phyloP scores from a whole-genome alignment of 768 basidiomycete species.

The Phylloporus arenicola region DNA sequence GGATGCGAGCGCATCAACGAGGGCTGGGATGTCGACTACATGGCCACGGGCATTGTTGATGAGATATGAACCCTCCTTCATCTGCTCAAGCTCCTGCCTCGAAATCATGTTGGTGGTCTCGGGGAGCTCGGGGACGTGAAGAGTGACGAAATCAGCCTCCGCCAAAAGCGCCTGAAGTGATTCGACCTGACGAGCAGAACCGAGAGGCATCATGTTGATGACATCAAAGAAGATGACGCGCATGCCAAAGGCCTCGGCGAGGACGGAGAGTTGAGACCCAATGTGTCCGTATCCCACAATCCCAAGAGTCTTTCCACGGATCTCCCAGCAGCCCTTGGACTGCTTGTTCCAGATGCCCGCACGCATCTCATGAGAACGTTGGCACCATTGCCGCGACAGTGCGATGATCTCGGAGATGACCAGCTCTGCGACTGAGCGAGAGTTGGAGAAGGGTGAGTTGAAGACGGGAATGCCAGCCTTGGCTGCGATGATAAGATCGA shows the following conservation, averaged over 20 bases:
- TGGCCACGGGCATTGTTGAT: conserved; percentile 97
- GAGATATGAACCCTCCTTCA: conserved; percentile 94
- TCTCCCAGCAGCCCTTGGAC: conserved; percentile 96
- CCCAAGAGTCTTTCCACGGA: conserved; percentile 95
- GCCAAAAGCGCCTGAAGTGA: conserved; percentile 66
- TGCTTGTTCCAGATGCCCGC: conserved; percentile 98
- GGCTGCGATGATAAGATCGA: conserved; percentile 80
- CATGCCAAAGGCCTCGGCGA: conserved; percentile 95
- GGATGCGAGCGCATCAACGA: conserved; percentile 75
- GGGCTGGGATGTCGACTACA: conserved; percentile 92
- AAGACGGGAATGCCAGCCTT: conserved; percentile 94
- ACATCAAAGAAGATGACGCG: conserved; percentile 94
- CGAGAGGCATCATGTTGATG: conserved; percentile 95
- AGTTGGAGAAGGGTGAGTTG: conserved; percentile 99
- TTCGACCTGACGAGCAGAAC: conserved; percentile 87
- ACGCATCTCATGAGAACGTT: conserved; percentile 83
- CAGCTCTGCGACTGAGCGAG: conserved; percentile 96
- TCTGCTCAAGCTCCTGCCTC: conserved; percentile 65
- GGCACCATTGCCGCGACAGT: conserved; percentile 88
- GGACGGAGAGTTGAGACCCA: conserved; percentile 92
- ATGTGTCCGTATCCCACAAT: conserved; percentile 99
- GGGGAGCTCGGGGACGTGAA: conserved; percentile 94
- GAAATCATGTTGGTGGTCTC: conserved; percentile 96
- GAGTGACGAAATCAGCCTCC: conserved; percentile 87
- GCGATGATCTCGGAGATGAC: conserved; percentile 92